Percentiles rank a stretch among this genome's conserved stretches.
These are phyloP conservation scores for Pyrus communis DNA, from an alignment of 306 rosid genomes.

Conservation along the genomic window DNA sequence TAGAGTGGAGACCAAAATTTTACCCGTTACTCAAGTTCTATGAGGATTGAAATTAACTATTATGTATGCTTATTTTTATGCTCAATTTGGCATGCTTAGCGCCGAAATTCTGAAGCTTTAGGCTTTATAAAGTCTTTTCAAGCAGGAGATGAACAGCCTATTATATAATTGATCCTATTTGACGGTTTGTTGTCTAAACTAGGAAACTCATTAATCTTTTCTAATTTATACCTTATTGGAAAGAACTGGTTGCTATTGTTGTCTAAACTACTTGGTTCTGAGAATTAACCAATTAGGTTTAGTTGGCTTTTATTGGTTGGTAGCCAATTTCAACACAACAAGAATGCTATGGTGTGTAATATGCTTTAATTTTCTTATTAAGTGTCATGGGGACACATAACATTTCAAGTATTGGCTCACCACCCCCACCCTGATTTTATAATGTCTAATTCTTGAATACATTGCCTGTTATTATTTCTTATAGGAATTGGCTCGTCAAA, in stretches of 20 bases:
- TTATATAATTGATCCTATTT: too few relatives aligned
- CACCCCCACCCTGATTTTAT: background rate
- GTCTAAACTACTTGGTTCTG: background rate
- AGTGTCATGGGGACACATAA: background rate
- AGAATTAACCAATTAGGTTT: background rate
- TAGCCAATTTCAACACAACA: background rate
- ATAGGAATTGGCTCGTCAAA: too few relatives aligned
- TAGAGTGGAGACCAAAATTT: background rate
- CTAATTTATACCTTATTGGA: background rate
- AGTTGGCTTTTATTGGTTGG: background rate
- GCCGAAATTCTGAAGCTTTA: background rate
- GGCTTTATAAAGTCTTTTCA: background rate
- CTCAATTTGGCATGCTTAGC: background rate
- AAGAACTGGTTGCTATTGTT: background rate
- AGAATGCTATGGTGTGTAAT: background rate
- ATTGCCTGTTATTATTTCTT: background rate
- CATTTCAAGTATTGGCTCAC: background rate
- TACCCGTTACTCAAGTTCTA: background rate
- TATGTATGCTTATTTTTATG: background rate
- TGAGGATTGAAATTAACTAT: background rate
- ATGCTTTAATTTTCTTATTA: background rate
- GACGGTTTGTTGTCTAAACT: background rate
- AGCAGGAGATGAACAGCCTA: background rate
- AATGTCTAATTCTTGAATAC: background rate
- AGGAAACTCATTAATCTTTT: background rate